phyloP scores from a whole-genome alignment of 2,329 filamentous ascomycete species.

The Fusarium fujikuroi region DNA sequence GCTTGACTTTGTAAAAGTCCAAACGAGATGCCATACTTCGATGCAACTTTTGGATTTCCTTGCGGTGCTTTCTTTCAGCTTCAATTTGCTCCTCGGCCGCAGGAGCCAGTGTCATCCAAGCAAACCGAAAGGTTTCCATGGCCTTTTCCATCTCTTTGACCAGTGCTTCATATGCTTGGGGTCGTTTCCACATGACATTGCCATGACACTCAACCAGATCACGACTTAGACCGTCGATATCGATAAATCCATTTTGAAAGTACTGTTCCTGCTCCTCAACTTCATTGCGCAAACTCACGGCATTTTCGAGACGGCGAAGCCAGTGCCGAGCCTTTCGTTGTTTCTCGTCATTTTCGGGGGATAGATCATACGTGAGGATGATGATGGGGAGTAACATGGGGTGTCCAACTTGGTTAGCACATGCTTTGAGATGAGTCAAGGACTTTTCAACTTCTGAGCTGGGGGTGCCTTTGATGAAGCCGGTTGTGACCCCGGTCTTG shows the following conservation, averaged over 20 bases:
- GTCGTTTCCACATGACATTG: slow-evolving; percentile 71
- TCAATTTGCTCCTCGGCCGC: slow-evolving; percentile 32
- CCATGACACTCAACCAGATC: slow-evolving; percentile 72
- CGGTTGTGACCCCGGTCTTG: slow-evolving; percentile 65
- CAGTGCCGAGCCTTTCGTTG: slow-evolving; percentile 72
- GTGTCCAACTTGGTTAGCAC: slow-evolving; percentile 62
- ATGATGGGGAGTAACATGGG: slow-evolving; percentile 69
- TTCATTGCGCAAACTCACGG: slow-evolving; percentile 69
- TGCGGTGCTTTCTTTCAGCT: slow-evolving; percentile 45
- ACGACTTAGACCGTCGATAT: slow-evolving; percentile 69
- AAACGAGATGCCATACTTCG: slow-evolving; percentile 63
- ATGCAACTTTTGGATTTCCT: slow-evolving; percentile 59
- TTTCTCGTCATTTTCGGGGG: slow-evolving; percentile 66
- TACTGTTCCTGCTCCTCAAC: slow-evolving; percentile 67
- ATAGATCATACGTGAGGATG: slow-evolving; percentile 68
- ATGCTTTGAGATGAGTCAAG: slow-evolving; percentile 62
- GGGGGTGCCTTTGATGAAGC: slow-evolving; percentile 70
- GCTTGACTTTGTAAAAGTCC: slow-evolving; percentile 70
- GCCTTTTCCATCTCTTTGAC: slow-evolving; percentile 59
- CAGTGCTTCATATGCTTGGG: slow-evolving; percentile 68
- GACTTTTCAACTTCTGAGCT: slow-evolving; percentile 63
- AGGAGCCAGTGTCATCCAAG: slow-evolving; percentile 33
- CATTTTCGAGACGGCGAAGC: slow-evolving; percentile 69
- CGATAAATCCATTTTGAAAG: slow-evolving; percentile 62
- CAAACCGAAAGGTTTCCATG: slow-evolving; percentile 57